Evolutionary conservation across 139 green algal genomes (phyloP).

Genomic region (Axilococcus clingmanii): DNA sequence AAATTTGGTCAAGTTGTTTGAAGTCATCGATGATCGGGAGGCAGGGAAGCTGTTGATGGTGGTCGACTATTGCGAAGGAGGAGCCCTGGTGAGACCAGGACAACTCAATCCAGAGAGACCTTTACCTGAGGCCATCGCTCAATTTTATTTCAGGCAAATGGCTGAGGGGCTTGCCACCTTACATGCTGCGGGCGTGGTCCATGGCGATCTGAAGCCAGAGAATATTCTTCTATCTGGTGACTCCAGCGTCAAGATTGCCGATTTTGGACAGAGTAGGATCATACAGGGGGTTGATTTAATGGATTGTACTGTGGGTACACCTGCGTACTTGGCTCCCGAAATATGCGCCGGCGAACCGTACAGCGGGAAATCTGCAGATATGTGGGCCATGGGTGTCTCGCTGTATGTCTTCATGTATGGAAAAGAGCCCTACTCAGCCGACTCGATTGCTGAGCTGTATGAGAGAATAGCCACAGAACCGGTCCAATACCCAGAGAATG

Average conservation of each 20-base stretch:
- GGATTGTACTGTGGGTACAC: constrained; percentile 24
- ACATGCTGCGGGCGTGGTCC: constrained; percentile 59
- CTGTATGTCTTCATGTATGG: constrained; percentile 76
- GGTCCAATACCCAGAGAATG: constrained; percentile 12
- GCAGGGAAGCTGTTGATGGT: constrained; percentile 73
- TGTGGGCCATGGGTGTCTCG: constrained; percentile 75
- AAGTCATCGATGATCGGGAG: constrained; percentile 59
- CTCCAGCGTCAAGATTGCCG: constrained; percentile 71
- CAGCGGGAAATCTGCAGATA: constrained; percentile 46
- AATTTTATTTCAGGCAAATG: constrained; percentile 39
- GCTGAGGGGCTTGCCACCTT: constrained; percentile 54
- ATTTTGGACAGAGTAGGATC: constrained; percentile 70
- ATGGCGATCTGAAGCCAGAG: constrained; percentile 82
- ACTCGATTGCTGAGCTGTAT: constrained; percentile 22
- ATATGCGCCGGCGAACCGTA: constrained; percentile 37
- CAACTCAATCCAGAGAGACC: constrained; percentile 28
- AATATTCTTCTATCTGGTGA: constrained; percentile 70
- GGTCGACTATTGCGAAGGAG: constrained; percentile 75
- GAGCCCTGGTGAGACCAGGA: constrained; percentile 38
- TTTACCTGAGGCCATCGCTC: constrained; percentile 48
- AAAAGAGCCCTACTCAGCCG: constrained; percentile 22
- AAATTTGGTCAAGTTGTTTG: constrained; percentile 72
- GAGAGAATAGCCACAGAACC: constrained; percentile 9
- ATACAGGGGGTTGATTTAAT: constrained; percentile 11
- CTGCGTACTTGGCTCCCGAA: constrained; percentile 38